Evolutionary conservation across 108 stramenopile species (phyloP), one percentile per base, ranked within the genome.

Genomic region (Nannochloropsis salina): DNA sequence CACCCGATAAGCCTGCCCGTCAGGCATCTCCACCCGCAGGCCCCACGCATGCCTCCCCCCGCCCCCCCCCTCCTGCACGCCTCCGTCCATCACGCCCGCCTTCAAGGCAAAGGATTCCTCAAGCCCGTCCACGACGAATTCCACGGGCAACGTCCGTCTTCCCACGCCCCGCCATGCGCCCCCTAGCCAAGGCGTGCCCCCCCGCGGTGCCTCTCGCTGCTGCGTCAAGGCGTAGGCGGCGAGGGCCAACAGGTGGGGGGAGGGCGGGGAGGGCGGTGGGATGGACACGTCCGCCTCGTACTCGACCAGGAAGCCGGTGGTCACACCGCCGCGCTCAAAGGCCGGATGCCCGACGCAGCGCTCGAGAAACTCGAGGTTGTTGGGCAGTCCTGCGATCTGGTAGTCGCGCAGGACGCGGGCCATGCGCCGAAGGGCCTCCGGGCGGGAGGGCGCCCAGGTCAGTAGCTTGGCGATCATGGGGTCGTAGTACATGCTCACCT

Each of bases 381-480:
- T 95, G 9, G 96, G 94, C 80, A 95, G 88, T 4, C 96, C 96
- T 9, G 93, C 94, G 44, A 96, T 93, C 51, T 94, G 93, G 85
- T 95, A 95, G 11, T 89, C 51, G 43, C 90, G 84, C 20, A 96
- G 87, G 5, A 92, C 92, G 9, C 80, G n/a, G 44, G 92, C 84
- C 80, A 96, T 80, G 74, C 92, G 93, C 5, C 87, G 15, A 41
- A 95, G 84, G 41, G 95, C 94, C 43, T 84, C 84, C 41, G 82
- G 84, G 12, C 88, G 81, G 21, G 88, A 85, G 15, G 86, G 47
- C 18, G 83, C 92, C 83, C 90, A 82, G 22, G 44, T 89, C n/a
- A 92, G 86, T 31, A 92, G 84, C 91, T 93, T 93, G 90, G 90
- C 86, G 41, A 93, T 86, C 93, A 93, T 93, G 15, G 93, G 93